Base-by-base conservation (phyloP, 495 filamentous ascomycete genomes). In the Trichoderma erinaceum region DNA sequence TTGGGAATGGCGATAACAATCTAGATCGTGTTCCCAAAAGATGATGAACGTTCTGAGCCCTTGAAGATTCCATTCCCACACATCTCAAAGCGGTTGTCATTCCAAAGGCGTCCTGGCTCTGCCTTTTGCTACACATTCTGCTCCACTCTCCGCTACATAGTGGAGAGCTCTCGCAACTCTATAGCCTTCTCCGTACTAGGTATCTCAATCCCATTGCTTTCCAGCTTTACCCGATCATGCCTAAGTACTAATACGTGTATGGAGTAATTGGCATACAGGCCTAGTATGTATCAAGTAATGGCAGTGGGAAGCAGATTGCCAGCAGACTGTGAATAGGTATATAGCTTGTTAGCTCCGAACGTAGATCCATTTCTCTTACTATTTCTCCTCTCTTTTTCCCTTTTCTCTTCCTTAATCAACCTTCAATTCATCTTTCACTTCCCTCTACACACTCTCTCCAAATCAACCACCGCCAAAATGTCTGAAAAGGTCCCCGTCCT, bases 401-500 rank as follows among this genome's bases (percentile, higher is more conserved):
- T 10, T n/a, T 25, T n/a, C 21, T 61, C 25, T 32, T 16, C 21
- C 56, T 29, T 25, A 15, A 48, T 48, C 44, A 48, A n/a, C n/a
- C 4, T n/a, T 13, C 44, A 48, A 48, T 16, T 16, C 44, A 16
- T 6, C 2, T 3, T 6, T n/a, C 12, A 48, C 44, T 4, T 48
- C 13, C 13, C 44, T 16, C 8, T 29, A 11, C 2, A 6, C 52
- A 58, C n/a, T 3, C 8, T 6, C n/a, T 3, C 3, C 65, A 6
- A 23, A 16, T 43, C 48, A 27, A 48, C 8, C 65, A 66, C 65
- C 6, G 25, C 35, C 66, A 68, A 35, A n/a, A 77, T 77, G 74
- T 48, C 73, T 1, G 64, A 27, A 32, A 70, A 66, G 41, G 69
- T 76, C 70, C 75, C 77, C 41, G 75, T 86, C 66, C 75, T 78